Percentiles rank a stretch among this genome's conserved stretches.
Evolutionary conservation across 495 filamentous ascomycete genomes (phyloP).

Genomic region (Aspergillus panamensis): DNA sequence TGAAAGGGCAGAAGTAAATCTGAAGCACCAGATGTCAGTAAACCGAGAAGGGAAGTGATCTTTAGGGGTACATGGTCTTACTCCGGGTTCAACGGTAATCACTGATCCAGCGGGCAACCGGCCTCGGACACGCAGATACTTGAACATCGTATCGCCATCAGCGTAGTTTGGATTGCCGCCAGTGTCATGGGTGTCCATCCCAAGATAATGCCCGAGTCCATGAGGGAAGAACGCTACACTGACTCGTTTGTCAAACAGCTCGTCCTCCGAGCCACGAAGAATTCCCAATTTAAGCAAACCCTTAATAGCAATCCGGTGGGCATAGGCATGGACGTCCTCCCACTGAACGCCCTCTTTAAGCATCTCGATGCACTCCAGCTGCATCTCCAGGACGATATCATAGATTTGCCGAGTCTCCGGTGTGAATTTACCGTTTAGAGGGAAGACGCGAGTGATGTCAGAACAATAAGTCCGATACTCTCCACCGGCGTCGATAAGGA

Average conservation of each 20-base stretch:
- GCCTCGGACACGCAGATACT: slow-evolving; percentile 79
- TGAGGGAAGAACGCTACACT: slow-evolving; percentile 91
- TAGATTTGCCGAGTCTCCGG: slow-evolving; percentile 74
- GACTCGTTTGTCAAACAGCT: slow-evolving; percentile 68
- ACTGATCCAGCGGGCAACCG: slow-evolving; percentile 70
- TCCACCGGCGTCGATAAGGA: slow-evolving; percentile 80
- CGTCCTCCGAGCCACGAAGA: slow-evolving; percentile 61
- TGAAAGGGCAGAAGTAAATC: slow-evolving; percentile 93
- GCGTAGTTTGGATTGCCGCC: slow-evolving; percentile 83
- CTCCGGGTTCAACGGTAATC: slow-evolving; percentile 87
- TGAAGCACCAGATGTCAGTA: slow-evolving; percentile 23
- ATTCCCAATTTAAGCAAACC: slow-evolving; percentile 76
- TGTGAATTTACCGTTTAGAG: slow-evolving; percentile 71
- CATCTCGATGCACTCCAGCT: slow-evolving; percentile 66
- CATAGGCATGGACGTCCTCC: slow-evolving; percentile 77
- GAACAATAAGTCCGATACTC: slow-evolving; percentile 79
- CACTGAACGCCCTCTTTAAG: slow-evolving; percentile 75
- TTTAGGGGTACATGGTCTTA: slow-evolving; percentile 35
- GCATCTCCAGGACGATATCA: slow-evolving; percentile 83
- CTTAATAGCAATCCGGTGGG: slow-evolving; percentile 77
- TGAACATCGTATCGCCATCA: slow-evolving; percentile 81
- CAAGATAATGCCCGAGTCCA: slow-evolving; percentile 86
- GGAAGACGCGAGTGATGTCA: slow-evolving; percentile 89
- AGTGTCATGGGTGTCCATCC: slow-evolving; percentile 93
- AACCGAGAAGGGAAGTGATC: slow-evolving; percentile 1